phyloP scores from a whole-genome alignment of 257 asterid genomes.

The Paraleonurus japonicus region DNA sequence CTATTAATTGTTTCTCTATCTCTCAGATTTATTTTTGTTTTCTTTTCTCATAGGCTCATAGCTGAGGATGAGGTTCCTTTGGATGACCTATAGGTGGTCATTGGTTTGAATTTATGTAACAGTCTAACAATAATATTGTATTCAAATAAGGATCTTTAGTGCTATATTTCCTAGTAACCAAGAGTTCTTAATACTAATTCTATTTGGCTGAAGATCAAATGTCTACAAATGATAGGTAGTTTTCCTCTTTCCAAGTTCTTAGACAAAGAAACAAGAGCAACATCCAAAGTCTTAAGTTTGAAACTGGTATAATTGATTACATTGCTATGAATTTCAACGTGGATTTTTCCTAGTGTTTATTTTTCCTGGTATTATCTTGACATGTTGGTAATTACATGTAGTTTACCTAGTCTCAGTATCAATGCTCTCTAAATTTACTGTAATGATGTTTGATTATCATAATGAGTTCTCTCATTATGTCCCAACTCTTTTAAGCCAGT shows the following conservation, averaged over 20 bases:
- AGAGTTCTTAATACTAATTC: not conserved
- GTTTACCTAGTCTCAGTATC: not conserved
- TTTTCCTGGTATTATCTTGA: not conserved
- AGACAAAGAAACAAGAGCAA: not conserved
- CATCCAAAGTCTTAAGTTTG: not conserved
- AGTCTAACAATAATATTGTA: not conserved
- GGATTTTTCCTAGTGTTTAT: no score
- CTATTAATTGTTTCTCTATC: not conserved
- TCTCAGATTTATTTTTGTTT: not conserved
- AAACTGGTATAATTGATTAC: not conserved
- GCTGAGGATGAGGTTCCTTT: conserved; percentile 14
- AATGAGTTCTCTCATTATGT: not conserved
- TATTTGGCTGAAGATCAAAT: conserved; percentile 11
- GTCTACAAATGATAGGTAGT: not conserved
- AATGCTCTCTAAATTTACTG: not conserved
- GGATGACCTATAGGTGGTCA: conserved; percentile 3
- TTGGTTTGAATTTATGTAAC: not conserved
- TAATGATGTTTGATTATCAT: not conserved
- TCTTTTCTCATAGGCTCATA: conserved; percentile 7
- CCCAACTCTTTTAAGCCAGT: not conserved
- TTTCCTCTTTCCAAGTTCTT: not conserved
- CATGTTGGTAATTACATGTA: not conserved
- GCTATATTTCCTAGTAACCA: not conserved
- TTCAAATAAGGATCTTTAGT: not conserved
- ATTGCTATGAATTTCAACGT: not conserved